Percentiles rank a stretch among this genome's conserved stretches.
Evolutionary conservation across 768 basidiomycete genomes (phyloP).

Genomic region (Suillus weaverae): DNA sequence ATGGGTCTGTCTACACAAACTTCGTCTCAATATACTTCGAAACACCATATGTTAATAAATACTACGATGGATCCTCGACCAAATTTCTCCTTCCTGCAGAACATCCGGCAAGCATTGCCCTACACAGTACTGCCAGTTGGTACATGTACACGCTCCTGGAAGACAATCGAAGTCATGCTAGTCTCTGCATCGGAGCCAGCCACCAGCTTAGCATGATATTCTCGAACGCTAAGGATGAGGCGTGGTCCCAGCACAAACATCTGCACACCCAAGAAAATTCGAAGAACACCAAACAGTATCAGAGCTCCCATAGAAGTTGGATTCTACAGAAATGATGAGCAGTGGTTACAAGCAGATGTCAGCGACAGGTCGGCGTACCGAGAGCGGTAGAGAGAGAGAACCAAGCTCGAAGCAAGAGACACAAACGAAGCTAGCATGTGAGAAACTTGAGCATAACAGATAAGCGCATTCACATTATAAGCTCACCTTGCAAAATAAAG

Average conservation of each 20-base stretch:
- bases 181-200: background rate
- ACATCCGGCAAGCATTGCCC: background rate
- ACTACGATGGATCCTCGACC: background rate
- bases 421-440: background rate
- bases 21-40: no score
- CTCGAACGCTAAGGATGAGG: background rate
- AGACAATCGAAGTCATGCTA: background rate
- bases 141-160: background rate
- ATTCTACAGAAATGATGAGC: background rate
- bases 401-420: no score
- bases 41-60: background rate
- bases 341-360: background rate
- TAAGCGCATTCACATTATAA: no score
- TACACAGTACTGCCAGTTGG: background rate
- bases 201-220: background rate
- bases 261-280: background rate
- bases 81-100: background rate
- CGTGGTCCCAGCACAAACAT: background rate
- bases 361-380: background rate
- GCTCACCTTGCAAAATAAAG: no score
- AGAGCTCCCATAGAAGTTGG: no score
- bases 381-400: no score
- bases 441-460: no score
- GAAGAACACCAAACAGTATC: fast-evolving
- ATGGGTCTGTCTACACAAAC: no score